Conservation (phyloP, 1,284 basidiomycete genomes). For the Sanghuangporus sanghuang region DNA sequence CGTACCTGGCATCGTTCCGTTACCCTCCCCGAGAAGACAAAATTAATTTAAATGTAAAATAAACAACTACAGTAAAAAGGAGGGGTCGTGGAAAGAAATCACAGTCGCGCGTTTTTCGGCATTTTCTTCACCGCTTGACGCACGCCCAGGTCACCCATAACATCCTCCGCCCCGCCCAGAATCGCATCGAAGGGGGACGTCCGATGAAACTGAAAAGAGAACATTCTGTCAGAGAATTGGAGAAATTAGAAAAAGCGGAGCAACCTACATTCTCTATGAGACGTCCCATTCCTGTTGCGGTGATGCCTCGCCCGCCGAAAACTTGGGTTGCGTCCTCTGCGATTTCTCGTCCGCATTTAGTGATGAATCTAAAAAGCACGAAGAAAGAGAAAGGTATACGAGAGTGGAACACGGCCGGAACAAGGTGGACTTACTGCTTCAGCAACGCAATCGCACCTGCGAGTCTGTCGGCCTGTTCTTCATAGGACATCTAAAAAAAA, state of each 20-base stretch:
- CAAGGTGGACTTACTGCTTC: conserved; percentile 49
- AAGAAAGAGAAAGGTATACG: neutral
- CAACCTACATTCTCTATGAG: conserved; percentile 51
- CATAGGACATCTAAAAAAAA: conserved; percentile 62
- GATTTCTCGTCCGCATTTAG: conserved; percentile 62
- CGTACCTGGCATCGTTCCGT: neutral
- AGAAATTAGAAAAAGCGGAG: neutral
- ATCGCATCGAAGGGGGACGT: conserved; percentile 40
- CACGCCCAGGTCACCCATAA: conserved; percentile 59
- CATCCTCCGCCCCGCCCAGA: conserved; percentile 62
- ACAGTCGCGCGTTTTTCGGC: conserved; percentile 48
- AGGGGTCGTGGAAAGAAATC: neutral
- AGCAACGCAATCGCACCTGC: conserved; percentile 70
- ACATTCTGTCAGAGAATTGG: neutral
- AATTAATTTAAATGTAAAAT: neutral
- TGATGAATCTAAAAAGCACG: conserved; percentile 48
- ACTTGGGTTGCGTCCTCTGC: conserved; percentile 66
- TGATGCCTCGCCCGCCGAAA: conserved; percentile 60
- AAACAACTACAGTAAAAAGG: neutral
- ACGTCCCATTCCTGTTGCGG: conserved; percentile 61
- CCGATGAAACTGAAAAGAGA: conserved; percentile 31
- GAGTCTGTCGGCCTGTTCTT: conserved; percentile 72
- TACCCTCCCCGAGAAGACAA: neutral
- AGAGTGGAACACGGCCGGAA: neutral
- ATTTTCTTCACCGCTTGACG: conserved; percentile 66